Evolutionary conservation across 2,329 filamentous ascomycete species (phyloP).

Genomic region (Tolypocladium nubicola): DNA sequence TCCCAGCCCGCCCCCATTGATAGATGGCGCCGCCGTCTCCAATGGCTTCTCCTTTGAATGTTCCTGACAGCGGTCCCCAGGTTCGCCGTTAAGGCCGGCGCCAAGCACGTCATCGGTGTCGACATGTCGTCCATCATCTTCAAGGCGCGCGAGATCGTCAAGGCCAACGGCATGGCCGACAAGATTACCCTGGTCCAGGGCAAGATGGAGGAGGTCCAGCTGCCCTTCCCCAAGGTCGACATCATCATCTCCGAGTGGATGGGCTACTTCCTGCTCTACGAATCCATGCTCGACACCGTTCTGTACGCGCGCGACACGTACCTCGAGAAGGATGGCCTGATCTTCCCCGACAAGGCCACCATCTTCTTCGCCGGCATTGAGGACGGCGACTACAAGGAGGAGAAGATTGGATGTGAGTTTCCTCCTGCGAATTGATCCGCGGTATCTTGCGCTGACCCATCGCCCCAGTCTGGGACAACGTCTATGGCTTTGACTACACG

Average conservation of each 20-base stretch:
- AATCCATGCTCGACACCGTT: conserved; percentile 98
- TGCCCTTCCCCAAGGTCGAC: conserved; percentile 92
- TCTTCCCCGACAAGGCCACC: conserved; percentile 98
- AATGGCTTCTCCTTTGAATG: background rate
- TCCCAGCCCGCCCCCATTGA: background rate
- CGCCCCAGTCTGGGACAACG: conserved; percentile 86
- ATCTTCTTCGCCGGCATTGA: conserved; percentile 96
- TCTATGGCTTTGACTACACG: conserved; percentile 95
- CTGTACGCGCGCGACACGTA: conserved; percentile 93
- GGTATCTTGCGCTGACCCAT: background rate
- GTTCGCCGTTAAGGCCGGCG: conserved; percentile 93
- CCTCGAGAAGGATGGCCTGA: conserved; percentile 74
- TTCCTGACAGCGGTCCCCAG: conserved; percentile 32
- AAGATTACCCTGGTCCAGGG: conserved; percentile 97
- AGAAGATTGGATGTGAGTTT: conserved; percentile 94
- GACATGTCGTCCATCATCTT: conserved; percentile 99
- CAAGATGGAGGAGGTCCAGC: conserved; percentile 97
- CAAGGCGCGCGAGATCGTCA: conserved; percentile 93
- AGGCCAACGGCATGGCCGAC: conserved; percentile 79
- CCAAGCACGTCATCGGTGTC: conserved; percentile 96
- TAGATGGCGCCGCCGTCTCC: background rate
- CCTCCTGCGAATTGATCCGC: background rate
- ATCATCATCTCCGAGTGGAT: conserved; percentile 99
- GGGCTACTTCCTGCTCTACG: conserved; percentile 98
- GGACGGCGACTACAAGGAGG: conserved; percentile 98